Evolutionary conservation across 495 filamentous ascomycete genomes (phyloP).

Genomic region (Tuber magnatum): DNA sequence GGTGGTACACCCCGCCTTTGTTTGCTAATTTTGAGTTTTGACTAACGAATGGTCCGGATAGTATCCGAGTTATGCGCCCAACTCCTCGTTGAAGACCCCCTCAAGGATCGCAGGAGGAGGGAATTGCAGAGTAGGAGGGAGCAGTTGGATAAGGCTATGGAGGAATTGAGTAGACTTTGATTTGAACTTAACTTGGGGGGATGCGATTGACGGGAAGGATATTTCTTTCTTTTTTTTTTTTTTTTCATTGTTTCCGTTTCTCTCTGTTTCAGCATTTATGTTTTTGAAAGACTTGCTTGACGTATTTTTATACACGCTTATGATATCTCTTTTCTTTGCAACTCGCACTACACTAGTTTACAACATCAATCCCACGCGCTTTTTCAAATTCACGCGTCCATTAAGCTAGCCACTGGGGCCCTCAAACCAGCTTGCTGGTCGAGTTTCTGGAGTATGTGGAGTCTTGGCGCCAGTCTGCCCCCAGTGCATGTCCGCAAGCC

Average conservation of each 20-base stretch:
- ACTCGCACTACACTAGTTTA: neutral
- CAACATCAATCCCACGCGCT: neutral
- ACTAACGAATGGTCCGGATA: neutral
- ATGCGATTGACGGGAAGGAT: neutral
- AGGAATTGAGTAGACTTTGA: constrained; percentile 30
- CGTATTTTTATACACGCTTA: constrained; percentile 1
- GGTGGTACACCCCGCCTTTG: constrained; percentile 15
- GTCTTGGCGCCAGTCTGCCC: too few species aligned
- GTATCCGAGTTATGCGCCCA: constrained; percentile 28
- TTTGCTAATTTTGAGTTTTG: neutral
- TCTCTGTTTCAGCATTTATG: neutral
- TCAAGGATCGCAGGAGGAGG: constrained; percentile 32
- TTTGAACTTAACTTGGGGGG: neutral
- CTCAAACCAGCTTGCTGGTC: neutral
- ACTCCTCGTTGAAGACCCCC: constrained; percentile 35
- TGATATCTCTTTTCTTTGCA: neutral
- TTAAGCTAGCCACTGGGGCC: neutral
- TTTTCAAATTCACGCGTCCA: neutral
- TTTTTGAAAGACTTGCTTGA: neutral
- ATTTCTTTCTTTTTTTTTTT: neutral
- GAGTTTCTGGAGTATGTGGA: too few species aligned
- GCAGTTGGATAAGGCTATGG: constrained; percentile 30
- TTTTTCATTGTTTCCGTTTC: neutral
- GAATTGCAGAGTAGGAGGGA: constrained; percentile 31
- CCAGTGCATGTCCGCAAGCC: too few species aligned